phyloP scores from a whole-genome alignment of 805 yeast species.

The Pichia insulana region DNA sequence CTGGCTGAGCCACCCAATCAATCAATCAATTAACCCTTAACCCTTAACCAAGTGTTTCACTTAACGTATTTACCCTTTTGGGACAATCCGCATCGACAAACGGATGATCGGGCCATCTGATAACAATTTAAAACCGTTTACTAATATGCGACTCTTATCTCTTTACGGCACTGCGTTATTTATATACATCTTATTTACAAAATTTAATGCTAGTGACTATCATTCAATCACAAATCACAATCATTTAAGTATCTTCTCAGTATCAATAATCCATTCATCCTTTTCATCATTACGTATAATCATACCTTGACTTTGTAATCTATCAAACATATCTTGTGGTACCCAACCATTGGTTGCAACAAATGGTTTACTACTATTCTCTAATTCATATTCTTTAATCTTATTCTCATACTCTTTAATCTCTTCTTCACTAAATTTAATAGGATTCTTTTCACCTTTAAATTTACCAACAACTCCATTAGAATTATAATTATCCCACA shows the following conservation, averaged over 20 bases:
- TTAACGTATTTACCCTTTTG: too few species aligned
- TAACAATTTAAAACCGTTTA: too few species aligned
- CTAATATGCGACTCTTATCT: too few species aligned
- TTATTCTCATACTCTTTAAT: conserved; percentile 48
- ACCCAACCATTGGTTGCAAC: conserved; percentile 92
- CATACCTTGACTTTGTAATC: conserved; percentile 57
- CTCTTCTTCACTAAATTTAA: conserved; percentile 49
- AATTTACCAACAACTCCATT: conserved; percentile 42
- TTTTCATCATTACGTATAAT: conserved; percentile 44
- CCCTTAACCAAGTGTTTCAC: too few species aligned
- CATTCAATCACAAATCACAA: too few species aligned
- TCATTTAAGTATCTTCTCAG: conserved; percentile 19
- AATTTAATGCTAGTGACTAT: too few species aligned
- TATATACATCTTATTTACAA: too few species aligned
- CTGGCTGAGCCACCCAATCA: too few species aligned
- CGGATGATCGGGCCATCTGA: too few species aligned
- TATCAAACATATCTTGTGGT: conserved; percentile 85
- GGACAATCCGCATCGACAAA: too few species aligned
- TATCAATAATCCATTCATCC: conserved; percentile 32
- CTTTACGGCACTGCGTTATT: too few species aligned
- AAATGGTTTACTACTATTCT: conserved; percentile 65
- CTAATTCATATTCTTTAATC: conserved; percentile 60
- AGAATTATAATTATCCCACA: conserved; percentile 60
- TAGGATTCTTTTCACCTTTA: conserved; percentile 40
- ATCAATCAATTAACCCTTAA: too few species aligned